Evolutionary conservation across 768 basidiomycete genomes (phyloP).

Genomic region (Suillus discolor): DNA sequence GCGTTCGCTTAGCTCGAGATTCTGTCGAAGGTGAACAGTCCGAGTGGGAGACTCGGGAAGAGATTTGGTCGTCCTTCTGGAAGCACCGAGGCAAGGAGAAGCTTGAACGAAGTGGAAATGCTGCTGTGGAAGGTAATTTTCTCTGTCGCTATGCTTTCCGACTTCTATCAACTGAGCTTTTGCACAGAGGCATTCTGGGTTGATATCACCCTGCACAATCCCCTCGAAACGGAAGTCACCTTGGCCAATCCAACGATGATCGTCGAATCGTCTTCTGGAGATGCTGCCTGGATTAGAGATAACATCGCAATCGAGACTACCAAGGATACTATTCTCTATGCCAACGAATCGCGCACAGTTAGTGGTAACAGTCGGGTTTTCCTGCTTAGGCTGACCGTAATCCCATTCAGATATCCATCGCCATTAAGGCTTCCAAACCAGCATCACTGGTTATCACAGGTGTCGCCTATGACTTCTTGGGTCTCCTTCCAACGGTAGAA

Average conservation of each 20-base stretch:
- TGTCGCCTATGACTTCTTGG: constrained; percentile 70
- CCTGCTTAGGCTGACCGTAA: constrained; percentile 3
- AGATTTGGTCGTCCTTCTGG: constrained; percentile 66
- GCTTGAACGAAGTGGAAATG: constrained; percentile 58
- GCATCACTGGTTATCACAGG: constrained; percentile 58
- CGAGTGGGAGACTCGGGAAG: constrained; percentile 68
- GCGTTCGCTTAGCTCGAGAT: constrained; percentile 58
- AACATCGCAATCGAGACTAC: constrained; percentile 61
- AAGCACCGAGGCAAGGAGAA: constrained; percentile 53
- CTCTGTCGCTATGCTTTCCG: background rate
- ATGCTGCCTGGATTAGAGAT: constrained; percentile 35
- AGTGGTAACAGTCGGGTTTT: constrained; percentile 20
- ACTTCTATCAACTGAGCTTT: constrained; percentile 10
- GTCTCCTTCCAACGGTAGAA: constrained; percentile 69
- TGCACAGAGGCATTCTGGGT: constrained; percentile 74
- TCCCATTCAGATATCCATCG: constrained; percentile 56
- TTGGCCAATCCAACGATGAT: constrained; percentile 61
- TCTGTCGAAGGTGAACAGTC: constrained; percentile 42
- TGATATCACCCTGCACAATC: constrained; percentile 70
- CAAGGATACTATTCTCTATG: constrained; percentile 59
- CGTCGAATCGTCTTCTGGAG: constrained; percentile 42
- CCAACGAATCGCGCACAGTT: constrained; percentile 70
- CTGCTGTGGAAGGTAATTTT: constrained; percentile 61
- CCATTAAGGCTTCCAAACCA: constrained; percentile 55
- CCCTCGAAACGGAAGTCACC: constrained; percentile 73